Evolutionary conservation across 495 filamentous ascomycete genomes (phyloP), one percentile per base, ranked within the genome.

Genomic region (Clavariopsis aquatica): DNA sequence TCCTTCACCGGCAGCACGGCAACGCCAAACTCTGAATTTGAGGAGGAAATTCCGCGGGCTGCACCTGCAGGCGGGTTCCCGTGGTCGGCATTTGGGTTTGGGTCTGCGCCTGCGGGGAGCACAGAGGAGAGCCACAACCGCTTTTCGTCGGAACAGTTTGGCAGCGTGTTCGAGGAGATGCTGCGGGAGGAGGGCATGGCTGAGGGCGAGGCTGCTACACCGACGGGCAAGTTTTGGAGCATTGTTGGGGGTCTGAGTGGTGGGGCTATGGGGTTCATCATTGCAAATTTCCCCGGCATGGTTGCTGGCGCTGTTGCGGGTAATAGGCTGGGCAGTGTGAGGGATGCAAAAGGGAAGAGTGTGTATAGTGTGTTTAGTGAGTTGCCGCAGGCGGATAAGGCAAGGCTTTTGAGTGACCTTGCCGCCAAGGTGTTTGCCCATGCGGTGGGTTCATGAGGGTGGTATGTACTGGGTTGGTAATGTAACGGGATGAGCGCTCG

Each of bases 111-210:
- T 13, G 63, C 80, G 8, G 74, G 75, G 28, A 51, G 75, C 4
- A 79, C 84, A 54, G 81, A 83, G 46, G 80, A 82, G n/a, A 72
- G 82, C 17, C 71, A 72, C 54, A 69, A 74, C 34, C 55, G 26
- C 0, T 76, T 85, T 69, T 81, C 86, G 66, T 81, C 85, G 49
- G 85, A 87, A 62, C 94, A 98, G 76, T 98, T 98, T 73, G 91
- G 87, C 20, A 83, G 85, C 64, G 89, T 92, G 1, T 98, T 98
- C 72, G 95, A 98, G 80, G 94, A 98, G 81, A 98, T 98, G 94
- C 77, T 98, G 75, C 84, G 89, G 34, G 94, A 98, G 69, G 89
- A 97, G 73, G 94, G 93, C 0, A 82, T 98, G 75, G 87, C 88
- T 0, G 85, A 87, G 58, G 82, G 83, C 20, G 75, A 79, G 19